phyloP scores from a whole-genome alignment of 768 basidiomycete genomes.

The Dioszegia aurantiaca region DNA sequence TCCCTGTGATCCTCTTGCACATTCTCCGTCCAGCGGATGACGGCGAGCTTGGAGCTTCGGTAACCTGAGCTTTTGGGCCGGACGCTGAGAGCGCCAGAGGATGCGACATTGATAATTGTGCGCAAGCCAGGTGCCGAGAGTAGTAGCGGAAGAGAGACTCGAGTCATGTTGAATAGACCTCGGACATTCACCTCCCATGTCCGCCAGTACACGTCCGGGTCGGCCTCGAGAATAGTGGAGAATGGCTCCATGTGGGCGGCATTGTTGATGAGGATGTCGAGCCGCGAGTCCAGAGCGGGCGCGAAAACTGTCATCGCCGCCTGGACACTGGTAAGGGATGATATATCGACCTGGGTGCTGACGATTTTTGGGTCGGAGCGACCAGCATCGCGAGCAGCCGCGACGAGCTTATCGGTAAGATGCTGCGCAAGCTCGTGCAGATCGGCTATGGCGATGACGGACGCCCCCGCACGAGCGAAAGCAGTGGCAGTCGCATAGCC shows the following conservation, averaged over 20 bases:
- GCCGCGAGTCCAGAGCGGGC: neutral
- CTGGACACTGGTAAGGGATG: conserved; percentile 3
- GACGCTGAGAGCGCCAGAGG: neutral
- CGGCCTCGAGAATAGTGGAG: conserved; percentile 12
- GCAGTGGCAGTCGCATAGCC: conserved; percentile 14
- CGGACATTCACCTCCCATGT: conserved; percentile 5
- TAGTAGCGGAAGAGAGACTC: neutral
- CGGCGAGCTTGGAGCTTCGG: neutral
- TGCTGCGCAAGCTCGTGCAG: neutral
- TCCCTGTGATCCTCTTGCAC: conserved; percentile 1
- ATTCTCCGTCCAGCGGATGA: conserved; percentile 2
- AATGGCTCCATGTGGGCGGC: conserved; percentile 15
- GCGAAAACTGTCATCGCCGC: neutral
- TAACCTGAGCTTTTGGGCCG: conserved; percentile 4
- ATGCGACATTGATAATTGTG: conserved; percentile 4
- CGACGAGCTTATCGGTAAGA: neutral
- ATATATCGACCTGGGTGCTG: conserved; percentile 2
- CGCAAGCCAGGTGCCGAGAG: neutral
- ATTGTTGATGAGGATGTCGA: conserved; percentile 21
- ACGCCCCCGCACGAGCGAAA: conserved; percentile 17
- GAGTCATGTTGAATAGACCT: conserved; percentile 7
- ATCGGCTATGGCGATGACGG: conserved; percentile 14
- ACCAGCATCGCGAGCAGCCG: conserved; percentile 4
- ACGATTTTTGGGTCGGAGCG: neutral
- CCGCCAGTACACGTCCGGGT: conserved; percentile 10